Conservation (phyloP, 345 rosid genomes). For the Hibiscus tridactylites region DNA sequence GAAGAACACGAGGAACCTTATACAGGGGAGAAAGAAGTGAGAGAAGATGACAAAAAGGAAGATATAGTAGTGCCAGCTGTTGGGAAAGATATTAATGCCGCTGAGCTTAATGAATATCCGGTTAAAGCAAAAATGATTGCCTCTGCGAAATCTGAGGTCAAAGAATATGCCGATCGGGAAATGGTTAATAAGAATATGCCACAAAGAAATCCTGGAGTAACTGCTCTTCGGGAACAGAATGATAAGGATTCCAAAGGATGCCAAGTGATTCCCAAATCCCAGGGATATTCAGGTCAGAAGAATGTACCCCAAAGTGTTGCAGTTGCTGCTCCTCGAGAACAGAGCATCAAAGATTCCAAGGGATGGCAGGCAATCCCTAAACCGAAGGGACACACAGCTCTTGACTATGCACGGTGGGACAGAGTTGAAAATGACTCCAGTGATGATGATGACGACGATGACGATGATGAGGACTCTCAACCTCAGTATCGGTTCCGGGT, state of each 20-base stretch:
- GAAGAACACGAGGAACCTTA: slow-evolving; percentile 1
- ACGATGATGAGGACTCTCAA: slow-evolving; percentile 48
- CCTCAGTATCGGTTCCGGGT: slow-evolving; percentile 82
- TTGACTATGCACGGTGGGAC: slow-evolving; percentile 88
- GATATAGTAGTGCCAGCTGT: slow-evolving; percentile 11
- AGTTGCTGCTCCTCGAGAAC: slow-evolving; percentile 22
- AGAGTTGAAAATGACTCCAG: slow-evolving; percentile 73
- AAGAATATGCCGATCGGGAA: slow-evolving; percentile 18
- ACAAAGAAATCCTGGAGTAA: slow-evolving; percentile 15
- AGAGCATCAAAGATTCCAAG: slow-evolving; percentile 35
- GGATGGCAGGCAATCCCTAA: slow-evolving; percentile 95
- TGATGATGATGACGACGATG: slow-evolving; percentile 60
- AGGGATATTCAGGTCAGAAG: slow-evolving; percentile 44
- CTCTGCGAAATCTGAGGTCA: slow-evolving; percentile 22
- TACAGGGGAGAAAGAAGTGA: slow-evolving; percentile 9
- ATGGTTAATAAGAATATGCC: slow-evolving; percentile 14
- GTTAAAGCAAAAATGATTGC: slow-evolving; percentile 19
- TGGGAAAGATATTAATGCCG: slow-evolving; percentile 17
- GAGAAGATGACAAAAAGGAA: slow-evolving; percentile 11
- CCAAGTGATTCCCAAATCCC: slow-evolving; percentile 72
- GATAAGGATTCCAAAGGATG: slow-evolving; percentile 50
- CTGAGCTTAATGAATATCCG: slow-evolving; percentile 2
- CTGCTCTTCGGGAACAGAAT: slow-evolving; percentile 19
- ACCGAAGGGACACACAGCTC: slow-evolving; percentile 89
- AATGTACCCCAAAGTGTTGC: slow-evolving; percentile 20